phyloP scores from a whole-genome alignment of 345 rosid genomes.

The Psidium guajava region DNA sequence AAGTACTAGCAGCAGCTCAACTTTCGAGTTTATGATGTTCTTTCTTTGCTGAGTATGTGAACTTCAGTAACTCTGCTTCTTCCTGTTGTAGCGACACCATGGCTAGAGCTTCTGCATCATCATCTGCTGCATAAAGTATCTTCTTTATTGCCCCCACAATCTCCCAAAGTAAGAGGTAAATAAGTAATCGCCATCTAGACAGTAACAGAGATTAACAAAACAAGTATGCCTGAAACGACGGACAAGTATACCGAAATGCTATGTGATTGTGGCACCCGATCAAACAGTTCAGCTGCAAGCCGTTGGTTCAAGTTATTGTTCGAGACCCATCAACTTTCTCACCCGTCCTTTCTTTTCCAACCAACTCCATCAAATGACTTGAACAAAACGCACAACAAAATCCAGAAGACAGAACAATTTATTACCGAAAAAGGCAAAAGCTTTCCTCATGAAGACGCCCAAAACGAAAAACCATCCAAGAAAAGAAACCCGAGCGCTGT shows the following conservation, averaged over 20 bases:
- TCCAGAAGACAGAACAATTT: not conserved
- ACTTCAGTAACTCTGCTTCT: conserved; percentile 28
- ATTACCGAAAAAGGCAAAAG: not conserved
- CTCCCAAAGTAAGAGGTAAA: conserved; percentile 10
- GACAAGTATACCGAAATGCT: too few species aligned
- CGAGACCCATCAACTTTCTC: not conserved
- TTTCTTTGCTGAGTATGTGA: conserved; percentile 65
- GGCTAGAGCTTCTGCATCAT: conserved; percentile 64
- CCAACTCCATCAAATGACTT: not conserved
- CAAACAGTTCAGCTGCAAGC: not conserved
- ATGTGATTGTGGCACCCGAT: not conserved
- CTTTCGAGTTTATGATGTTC: conserved; percentile 49
- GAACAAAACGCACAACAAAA: not conserved
- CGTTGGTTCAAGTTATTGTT: not conserved
- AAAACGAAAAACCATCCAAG: not conserved
- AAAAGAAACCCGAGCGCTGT: not conserved
- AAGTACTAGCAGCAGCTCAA: conserved; percentile 47
- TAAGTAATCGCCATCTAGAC: not conserved
- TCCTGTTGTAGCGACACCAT: conserved; percentile 29
- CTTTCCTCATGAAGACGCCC: not conserved
- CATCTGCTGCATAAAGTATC: conserved; percentile 67
- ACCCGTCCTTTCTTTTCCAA: not conserved
- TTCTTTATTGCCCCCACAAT: conserved; percentile 67
- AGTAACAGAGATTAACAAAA: not conserved
- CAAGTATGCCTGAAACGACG: not conserved